Conservation (phyloP, 352 stramenopile genomes). For the Globisporangium carolinianum region DNA sequence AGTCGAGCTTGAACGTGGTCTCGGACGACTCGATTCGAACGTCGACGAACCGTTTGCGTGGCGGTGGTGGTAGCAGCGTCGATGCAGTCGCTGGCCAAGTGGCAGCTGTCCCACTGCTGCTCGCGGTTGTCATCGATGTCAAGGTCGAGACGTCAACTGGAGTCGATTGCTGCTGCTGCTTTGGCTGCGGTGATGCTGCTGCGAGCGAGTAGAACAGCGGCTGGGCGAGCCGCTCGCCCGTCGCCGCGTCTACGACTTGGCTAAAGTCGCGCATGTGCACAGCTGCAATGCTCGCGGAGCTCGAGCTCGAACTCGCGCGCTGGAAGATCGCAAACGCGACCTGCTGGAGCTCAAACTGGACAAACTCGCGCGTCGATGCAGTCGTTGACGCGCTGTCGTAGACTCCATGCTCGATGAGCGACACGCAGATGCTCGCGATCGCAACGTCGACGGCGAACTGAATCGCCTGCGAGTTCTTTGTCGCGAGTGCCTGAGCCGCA, state of each 20-base stretch:
- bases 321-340: slow-evolving; percentile 65
- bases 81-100: too few relatives aligned
- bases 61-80: not conserved
- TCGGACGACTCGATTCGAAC: slow-evolving; percentile 55
- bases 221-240: slow-evolving; percentile 15
- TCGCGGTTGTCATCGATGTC: not conserved
- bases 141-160: too few relatives aligned
- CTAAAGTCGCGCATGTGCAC: slow-evolving; percentile 69
- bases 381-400: slow-evolving; percentile 2
- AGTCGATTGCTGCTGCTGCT: not conserved
- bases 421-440: slow-evolving; percentile 48
- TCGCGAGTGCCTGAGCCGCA: slow-evolving; percentile 33
- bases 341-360: slow-evolving; percentile 61
- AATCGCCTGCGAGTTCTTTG: slow-evolving; percentile 45
- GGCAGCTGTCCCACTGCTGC: too few relatives aligned
- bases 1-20: slow-evolving; percentile 45
- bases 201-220: slow-evolving; percentile 33
- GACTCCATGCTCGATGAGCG: slow-evolving; percentile 22
- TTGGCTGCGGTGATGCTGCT: not conserved
- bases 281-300: slow-evolving; percentile 50
- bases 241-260: slow-evolving; percentile 13
- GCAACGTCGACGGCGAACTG: slow-evolving; percentile 59
- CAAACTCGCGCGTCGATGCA: slow-evolving; percentile 36
- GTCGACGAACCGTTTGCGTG: slow-evolving; percentile 30
- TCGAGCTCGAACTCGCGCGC: slow-evolving; percentile 33